Evolutionary conservation across 192 early-diverging fungal species (phyloP).

Genomic region (Entrophospora sp.): DNA sequence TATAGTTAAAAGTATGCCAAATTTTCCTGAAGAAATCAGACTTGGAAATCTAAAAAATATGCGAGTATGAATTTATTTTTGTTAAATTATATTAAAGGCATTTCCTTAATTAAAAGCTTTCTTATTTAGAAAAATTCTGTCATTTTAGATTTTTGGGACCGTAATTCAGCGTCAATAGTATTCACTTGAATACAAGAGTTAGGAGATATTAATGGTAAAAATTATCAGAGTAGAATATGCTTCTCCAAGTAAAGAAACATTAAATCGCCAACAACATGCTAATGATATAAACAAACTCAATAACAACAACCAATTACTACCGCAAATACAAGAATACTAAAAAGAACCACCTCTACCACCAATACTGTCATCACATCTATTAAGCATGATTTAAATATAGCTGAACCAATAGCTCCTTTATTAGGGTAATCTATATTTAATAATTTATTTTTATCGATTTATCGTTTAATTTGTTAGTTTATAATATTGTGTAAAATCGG

Average conservation of each 20-base stretch:
- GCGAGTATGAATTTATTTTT: not conserved
- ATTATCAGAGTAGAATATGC: slow-evolving; percentile 36
- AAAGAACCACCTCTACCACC: not conserved
- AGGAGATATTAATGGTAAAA: slow-evolving; percentile 17
- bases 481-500: no score
- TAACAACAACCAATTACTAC: no score
- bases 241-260: slow-evolving; percentile 19
- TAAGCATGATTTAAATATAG: no score
- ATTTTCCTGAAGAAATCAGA: slow-evolving; percentile 1
- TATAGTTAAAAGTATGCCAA: slow-evolving; percentile 15
- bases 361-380: no score
- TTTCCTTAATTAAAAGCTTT: not conserved
- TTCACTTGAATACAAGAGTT: slow-evolving; percentile 22
- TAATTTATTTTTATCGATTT: no score
- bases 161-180: slow-evolving; percentile 23
- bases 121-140: slow-evolving; percentile 24
- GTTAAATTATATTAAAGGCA: not conserved
- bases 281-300: no score
- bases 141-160: slow-evolving; percentile 33
- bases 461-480: no score
- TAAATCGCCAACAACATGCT: no score
- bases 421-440: slow-evolving; percentile 17
- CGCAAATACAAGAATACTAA: no score
- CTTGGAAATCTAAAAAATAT: not conserved
- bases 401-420: slow-evolving; percentile 24